Base-by-base conservation (phyloP, 345 rosid species). In the Erodium maritimum region DNA sequence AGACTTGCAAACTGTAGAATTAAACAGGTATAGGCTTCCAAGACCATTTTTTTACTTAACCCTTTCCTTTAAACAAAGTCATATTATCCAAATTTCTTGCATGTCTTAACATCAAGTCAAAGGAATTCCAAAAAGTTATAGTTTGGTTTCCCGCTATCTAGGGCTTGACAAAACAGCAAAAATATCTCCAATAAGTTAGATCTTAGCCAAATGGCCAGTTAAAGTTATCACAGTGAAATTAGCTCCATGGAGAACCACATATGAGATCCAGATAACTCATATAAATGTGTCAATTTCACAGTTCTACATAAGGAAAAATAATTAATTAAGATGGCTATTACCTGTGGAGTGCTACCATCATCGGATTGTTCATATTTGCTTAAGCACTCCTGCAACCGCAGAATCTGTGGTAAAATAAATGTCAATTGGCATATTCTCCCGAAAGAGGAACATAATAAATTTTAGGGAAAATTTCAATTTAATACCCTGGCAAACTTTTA, bases 291-390 rank as follows among this genome's bases (percentile, higher is more conserved):
- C 56, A 54, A 11, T 14, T 21, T 54, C 21, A n/a, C 20, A 19
- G 13, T 20, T 14, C 23, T 13, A 19, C 16, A 19, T 7, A 21
- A 54, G 23, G 16, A 54, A 18, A 19, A n/a, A n/a, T n/a, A n/a
- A n/a, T 1, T 29, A 23, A 34, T 20, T 17, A 64, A 20, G 55
- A 17, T 33, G 58, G 64, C 51, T n/a, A 64, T 69, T 55, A 91
- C 98, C 93, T 86, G 96, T 65, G 96, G 90, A 33, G 91, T 80
- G 75, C 80, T 88, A 42, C 95, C 95, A 61, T 91, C 96, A 74
- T 70, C 72, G 52, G 95, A 70, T 50, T 82, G 76, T 68, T 91
- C 95, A 67, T 91, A 91, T 79, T 91, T 88, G 82, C 95, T 88
- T 54, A 91, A 65, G 75, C 82, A 75, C 77, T 91, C 98, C 80